Conservation (phyloP, 2,329 filamentous ascomycete species). For the Chaetomiaceae sp. region DNA sequence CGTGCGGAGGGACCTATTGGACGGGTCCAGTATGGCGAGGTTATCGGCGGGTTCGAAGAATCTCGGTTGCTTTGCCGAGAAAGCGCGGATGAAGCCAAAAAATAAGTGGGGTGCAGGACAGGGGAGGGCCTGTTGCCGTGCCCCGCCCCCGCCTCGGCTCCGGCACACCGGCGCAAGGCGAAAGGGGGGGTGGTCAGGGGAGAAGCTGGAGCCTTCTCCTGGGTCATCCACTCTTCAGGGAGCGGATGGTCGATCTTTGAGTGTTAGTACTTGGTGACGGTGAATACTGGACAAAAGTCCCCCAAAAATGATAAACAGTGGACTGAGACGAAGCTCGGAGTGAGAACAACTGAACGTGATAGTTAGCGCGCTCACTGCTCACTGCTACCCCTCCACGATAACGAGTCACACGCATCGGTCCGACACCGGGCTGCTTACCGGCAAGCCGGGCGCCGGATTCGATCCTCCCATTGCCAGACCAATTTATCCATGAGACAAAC, state of each 20-base stretch:
- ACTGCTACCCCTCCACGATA: no score
- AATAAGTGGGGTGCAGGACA: not conserved
- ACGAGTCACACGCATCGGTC: no score
- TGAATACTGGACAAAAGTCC: no score
- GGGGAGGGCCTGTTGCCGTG: not conserved
- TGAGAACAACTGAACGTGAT: no score
- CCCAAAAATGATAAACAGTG: no score
- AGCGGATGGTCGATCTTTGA: no score
- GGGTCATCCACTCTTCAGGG: no score
- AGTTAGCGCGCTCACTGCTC: no score
- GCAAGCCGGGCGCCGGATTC: not conserved
- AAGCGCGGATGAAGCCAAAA: not conserved
- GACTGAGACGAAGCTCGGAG: no score
- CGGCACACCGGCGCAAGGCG: not conserved
- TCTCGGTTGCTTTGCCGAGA: slow-evolving; percentile 1
- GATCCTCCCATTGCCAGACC: not conserved
- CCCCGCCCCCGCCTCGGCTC: slow-evolving; percentile 13
- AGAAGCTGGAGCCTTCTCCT: not conserved
- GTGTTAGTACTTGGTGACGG: no score
- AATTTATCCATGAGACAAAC: slow-evolving; percentile 5
- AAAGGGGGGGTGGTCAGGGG: no score
- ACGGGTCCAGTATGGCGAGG: not conserved
- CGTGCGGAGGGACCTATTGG: not conserved
- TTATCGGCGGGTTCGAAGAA: no score
- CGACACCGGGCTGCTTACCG: not conserved